Evolutionary conservation across 2,329 filamentous ascomycete species (phyloP), one percentile per base, ranked within the genome.

Genomic region (Trichoderma gracile): DNA sequence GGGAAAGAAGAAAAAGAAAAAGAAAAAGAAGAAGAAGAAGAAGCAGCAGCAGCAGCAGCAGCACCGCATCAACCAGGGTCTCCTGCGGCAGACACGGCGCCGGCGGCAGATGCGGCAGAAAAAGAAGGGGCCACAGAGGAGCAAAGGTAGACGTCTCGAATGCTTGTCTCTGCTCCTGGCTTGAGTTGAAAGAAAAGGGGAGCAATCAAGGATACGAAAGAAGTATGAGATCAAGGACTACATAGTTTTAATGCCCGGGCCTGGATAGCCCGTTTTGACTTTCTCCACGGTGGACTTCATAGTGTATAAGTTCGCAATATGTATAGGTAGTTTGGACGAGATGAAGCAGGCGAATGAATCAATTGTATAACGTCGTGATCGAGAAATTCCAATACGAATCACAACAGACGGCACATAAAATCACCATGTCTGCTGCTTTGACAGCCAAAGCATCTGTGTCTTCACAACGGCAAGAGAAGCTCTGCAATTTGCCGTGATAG

Each of bases 351-450:
- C 17, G 43, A 40, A 59, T 5, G 19, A 49, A 25, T 21, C 25
- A 59, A 15, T 62, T 62, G 49, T 46, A 62, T 54, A 62, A 25
- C 40, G 38, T 52, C 38, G 23, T 27, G 3, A 42, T 54, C 25
- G 46, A 15, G 59, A 54, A 54, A 38, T 27, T 15, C 19, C 19
- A 19, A 25, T 25, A 38, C 21, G 25, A 14, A 10, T 8, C 19
- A 54, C 52, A 49, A 12, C n/a, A 10, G 12, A n/a, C 25, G 12
- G 33, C 57, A n/a, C 23, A 42, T 12, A 42, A 6, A 50, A 10
- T 2, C 30, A 40, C 10, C 40, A 42, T 25, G 56, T 33, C 47
- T 19, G 23, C 10, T 9, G 30, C 6, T 19, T 12, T 9, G 15
- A 25, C 8, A 30, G 33, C n/a, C 46, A 49, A 49, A 40, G n/a